These are phyloP conservation scores for Sugiyamaella chiloensis DNA, from an alignment of 805 yeast species.

Conservation along the genomic window DNA sequence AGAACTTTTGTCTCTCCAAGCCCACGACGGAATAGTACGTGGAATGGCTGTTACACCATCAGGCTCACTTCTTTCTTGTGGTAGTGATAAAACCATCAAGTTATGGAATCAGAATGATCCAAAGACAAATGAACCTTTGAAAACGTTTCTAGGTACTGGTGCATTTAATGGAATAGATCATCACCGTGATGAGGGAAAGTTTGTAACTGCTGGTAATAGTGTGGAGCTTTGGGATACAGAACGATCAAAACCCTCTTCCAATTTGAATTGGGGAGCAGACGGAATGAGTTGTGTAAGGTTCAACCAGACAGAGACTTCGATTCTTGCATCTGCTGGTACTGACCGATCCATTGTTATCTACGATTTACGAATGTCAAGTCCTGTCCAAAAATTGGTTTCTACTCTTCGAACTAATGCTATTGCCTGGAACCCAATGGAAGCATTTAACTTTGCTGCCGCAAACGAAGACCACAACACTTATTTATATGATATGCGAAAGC, in stretches of 20 bases:
- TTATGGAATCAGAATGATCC: slow-evolving; percentile 68
- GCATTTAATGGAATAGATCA: slow-evolving; percentile 85
- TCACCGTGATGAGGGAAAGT: slow-evolving; percentile 65
- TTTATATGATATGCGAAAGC: slow-evolving; percentile 93
- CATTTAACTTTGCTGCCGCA: slow-evolving; percentile 87
- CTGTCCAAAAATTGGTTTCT: slow-evolving; percentile 86
- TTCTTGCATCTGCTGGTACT: slow-evolving; percentile 84
- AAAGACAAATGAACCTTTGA: slow-evolving; percentile 53
- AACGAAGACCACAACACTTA: slow-evolving; percentile 94
- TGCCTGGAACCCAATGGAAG: slow-evolving; percentile 98
- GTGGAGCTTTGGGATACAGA: slow-evolving; percentile 91
- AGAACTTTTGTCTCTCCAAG: slow-evolving; percentile 74
- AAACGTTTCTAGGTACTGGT: slow-evolving; percentile 79
- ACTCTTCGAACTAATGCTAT: slow-evolving; percentile 79
- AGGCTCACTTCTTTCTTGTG: slow-evolving; percentile 71
- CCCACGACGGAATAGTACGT: slow-evolving; percentile 85
- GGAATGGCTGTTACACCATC: slow-evolving; percentile 76
- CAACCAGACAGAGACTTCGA: slow-evolving; percentile 84
- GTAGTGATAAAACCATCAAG: slow-evolving; percentile 85
- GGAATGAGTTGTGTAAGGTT: slow-evolving; percentile 78
- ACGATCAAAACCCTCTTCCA: slow-evolving; percentile 71
- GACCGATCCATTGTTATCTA: slow-evolving; percentile 89
- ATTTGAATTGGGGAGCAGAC: slow-evolving; percentile 96
- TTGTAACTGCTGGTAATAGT: slow-evolving; percentile 89
- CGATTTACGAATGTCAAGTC: slow-evolving; percentile 85